Base-by-base conservation (phyloP, 2,329 filamentous ascomycete genomes). In the Aspergillus latus region DNA sequence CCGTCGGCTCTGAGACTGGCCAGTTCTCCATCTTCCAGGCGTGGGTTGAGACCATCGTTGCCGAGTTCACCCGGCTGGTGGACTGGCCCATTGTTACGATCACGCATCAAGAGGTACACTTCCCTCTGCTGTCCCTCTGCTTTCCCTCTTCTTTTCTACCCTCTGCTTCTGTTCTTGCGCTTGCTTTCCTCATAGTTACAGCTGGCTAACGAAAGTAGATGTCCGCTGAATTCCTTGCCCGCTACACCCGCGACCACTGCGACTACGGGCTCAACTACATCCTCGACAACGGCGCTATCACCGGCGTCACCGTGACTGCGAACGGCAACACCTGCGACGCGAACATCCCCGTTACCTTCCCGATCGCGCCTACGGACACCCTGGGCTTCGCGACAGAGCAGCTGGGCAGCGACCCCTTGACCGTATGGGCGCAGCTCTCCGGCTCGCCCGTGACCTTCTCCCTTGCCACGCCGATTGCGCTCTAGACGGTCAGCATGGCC, bases 271-370 rank as follows among this genome's bases (percentile, higher is more conserved):
- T 84, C 50, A 73, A 68, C 16, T 83, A 79, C 67, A 73, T 71
- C 51, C 76, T 77, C 50, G 69, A 73, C 29, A 67, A 73, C 44
- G 68, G 77, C 42, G 72, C 71, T 50, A 82, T 84, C 61, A 75
- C 75, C 4, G 76, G 73, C n/a, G 75, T 83, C 40, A 82, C 77
- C 1, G 73, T 85, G 26, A 76, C 75, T 2, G 74, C 80, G 21
- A 75, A 68, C 10, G 75, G 74, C 39, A 83, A 84, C 67, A 76
- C 68, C 34, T 86, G 83, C 70, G 67, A 66, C 40, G 78, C 75
- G 0, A 72, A 78, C 0, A 79, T 85, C 48, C 82, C 83, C 0
- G 76, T 85, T 15, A 85, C 82, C 1, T 75, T 85, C 58, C 82
- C 79, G 0, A 71, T 70, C 4, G 64, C 72, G 1, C 77, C 77